These are phyloP conservation scores for Apiospora hydei DNA, from an alignment of 2,329 filamentous ascomycete species.

Conservation along the genomic window DNA sequence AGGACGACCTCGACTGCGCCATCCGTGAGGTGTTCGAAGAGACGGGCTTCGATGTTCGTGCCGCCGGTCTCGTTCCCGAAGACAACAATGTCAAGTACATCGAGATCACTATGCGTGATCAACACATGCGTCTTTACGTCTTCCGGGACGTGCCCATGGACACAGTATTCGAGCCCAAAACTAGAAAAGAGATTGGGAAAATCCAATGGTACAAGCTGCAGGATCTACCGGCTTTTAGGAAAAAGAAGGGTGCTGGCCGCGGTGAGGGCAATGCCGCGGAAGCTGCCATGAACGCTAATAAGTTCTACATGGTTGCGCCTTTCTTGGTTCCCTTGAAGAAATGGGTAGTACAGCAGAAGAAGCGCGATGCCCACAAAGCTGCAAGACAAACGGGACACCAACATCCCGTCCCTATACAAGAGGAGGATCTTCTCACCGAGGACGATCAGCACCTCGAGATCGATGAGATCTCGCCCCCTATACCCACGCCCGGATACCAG, in stretches of 20 bases:
- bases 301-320: slow-evolving; percentile 98
- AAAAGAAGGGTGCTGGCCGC: slow-evolving; percentile 66
- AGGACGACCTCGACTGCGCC: slow-evolving; percentile 92
- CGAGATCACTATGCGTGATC: slow-evolving; percentile 87
- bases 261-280: slow-evolving; percentile 63
- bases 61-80: slow-evolving; percentile 77
- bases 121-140: slow-evolving; percentile 91
- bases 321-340: slow-evolving; percentile 87
- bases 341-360: slow-evolving; percentile 88
- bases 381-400: slow-evolving; percentile 47
- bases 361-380: slow-evolving; percentile 65
- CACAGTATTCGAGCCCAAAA: slow-evolving; percentile 86
- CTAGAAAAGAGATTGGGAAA: slow-evolving; percentile 96
- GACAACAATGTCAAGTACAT: slow-evolving; percentile 81
- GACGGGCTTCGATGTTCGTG: slow-evolving; percentile 84
- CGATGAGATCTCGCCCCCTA: slow-evolving; percentile 20
- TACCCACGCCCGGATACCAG: neutral
- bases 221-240: slow-evolving; percentile 83
- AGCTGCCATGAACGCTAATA: slow-evolving; percentile 72
- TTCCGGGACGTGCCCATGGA: slow-evolving; percentile 89
- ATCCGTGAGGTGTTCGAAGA: slow-evolving; percentile 95
- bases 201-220: slow-evolving; percentile 94
- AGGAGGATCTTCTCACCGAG: slow-evolving; percentile 66
- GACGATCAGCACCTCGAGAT: slow-evolving; percentile 62
- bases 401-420: slow-evolving; percentile 50